phyloP scores from a whole-genome alignment of 352 stramenopile genomes.

The Phytophthora citrophthora region DNA sequence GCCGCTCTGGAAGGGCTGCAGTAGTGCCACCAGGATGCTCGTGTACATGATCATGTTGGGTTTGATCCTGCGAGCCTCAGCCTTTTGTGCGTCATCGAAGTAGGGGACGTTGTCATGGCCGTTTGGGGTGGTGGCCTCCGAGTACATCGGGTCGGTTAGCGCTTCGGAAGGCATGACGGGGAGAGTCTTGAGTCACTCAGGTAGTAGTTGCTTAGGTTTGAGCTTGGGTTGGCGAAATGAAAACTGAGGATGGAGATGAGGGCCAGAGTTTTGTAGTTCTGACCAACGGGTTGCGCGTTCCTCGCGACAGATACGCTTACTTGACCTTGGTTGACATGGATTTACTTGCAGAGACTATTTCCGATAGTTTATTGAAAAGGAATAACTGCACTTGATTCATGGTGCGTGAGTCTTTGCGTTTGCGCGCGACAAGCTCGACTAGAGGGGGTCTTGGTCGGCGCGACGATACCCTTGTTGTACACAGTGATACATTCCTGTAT shows the following conservation, averaged over 20 bases:
- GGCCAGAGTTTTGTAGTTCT: background rate
- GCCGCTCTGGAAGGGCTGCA: conserved; percentile 54
- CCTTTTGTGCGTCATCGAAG: conserved; percentile 27
- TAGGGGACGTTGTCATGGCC: conserved; percentile 13
- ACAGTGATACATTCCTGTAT: no score
- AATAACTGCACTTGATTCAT: no score
- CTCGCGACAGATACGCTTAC: no score
- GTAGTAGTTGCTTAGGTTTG: background rate
- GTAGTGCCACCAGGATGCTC: conserved; percentile 39
- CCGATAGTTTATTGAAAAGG: no score
- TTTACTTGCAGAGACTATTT: no score
- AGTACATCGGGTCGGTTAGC: conserved; percentile 22
- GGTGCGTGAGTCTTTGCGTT: no score
- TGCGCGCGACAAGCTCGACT: no score
- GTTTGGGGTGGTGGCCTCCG: conserved; percentile 19
- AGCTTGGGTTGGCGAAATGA: conserved; percentile 16
- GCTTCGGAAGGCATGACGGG: conserved; percentile 17
- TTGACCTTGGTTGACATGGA: no score
- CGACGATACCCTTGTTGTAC: no score
- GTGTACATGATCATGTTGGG: conserved; percentile 48
- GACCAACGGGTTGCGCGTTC: background rate
- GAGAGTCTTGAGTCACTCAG: no score
- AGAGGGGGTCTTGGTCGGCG: no score
- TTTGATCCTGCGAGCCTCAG: conserved; percentile 24
- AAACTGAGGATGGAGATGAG: background rate